A percentile compares a stretch with the other conserved stretches of the same genome.
Evolutionary conservation across 768 basidiomycete genomes (phyloP).

Genomic region (Xerocomus brunneocitrinus): DNA sequence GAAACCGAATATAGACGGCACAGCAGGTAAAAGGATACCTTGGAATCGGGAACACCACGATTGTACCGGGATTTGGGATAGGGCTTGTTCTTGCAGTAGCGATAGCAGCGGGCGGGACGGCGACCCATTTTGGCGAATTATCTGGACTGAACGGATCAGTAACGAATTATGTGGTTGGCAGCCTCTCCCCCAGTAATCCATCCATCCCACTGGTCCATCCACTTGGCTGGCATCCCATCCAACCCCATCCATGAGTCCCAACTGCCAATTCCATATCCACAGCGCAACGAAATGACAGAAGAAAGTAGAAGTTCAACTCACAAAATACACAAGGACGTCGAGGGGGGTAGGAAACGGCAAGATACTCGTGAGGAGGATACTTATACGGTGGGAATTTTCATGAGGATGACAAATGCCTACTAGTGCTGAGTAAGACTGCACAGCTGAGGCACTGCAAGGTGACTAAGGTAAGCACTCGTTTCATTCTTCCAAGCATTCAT

Average conservation of each 20-base stretch:
- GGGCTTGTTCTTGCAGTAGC: slow-evolving; percentile 99
- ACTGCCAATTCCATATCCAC: background rate
- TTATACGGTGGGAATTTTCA: slow-evolving; percentile 22
- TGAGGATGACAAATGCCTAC: slow-evolving; percentile 14
- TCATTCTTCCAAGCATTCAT: too few relatives aligned
- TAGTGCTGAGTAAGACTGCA: slow-evolving; percentile 17
- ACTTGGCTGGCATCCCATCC: slow-evolving; percentile 11
- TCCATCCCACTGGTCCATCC: slow-evolving; percentile 7
- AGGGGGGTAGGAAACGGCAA: background rate
- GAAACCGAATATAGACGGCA: background rate
- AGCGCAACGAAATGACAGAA: background rate
- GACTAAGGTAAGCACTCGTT: too few relatives aligned
- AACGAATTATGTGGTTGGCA: background rate
- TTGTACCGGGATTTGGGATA: slow-evolving; percentile 95
- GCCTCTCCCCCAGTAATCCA: background rate
- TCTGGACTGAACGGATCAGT: slow-evolving; percentile 13
- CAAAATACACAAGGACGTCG: slow-evolving; percentile 20
- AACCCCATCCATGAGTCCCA: background rate
- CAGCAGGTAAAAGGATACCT: slow-evolving; percentile 42
- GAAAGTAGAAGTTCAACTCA: slow-evolving; percentile 9
- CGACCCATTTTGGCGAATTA: slow-evolving; percentile 68
- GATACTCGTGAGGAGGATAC: background rate
- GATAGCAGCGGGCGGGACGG: slow-evolving; percentile 96
- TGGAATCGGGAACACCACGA: slow-evolving; percentile 97
- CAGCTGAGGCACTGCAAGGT: background rate